Evolutionary conservation across 805 yeast genomes (phyloP).

Genomic region (Metschnikowia cubensis): DNA sequence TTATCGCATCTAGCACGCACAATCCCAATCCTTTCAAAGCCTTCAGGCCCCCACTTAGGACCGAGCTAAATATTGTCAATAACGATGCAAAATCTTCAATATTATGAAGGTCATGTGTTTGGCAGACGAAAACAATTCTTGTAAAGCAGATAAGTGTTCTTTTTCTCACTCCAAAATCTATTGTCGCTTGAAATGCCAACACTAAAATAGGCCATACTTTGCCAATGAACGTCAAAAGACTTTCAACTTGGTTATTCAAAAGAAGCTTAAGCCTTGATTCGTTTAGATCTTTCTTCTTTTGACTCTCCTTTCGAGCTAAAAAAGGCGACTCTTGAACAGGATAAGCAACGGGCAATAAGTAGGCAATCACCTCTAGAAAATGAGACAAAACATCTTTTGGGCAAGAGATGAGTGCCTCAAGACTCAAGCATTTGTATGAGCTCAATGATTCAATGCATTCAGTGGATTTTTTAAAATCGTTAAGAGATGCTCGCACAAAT

Average conservation of each 20-base stretch:
- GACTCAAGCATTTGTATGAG: conserved; percentile 31
- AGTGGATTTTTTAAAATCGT: conserved; percentile 42
- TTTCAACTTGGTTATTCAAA: conserved; percentile 15
- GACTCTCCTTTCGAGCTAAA: conserved; percentile 18
- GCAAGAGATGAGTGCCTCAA: conserved; percentile 69
- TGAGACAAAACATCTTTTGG: conserved; percentile 62
- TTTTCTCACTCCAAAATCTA: conserved; percentile 61
- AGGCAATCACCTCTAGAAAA: conserved; percentile 52
- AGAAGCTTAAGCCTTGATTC: conserved; percentile 29
- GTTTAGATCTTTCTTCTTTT: conserved; percentile 27
- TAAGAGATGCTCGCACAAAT: conserved; percentile 46
- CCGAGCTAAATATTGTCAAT: conserved; percentile 53
- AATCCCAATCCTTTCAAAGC: not conserved
- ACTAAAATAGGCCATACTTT: conserved; percentile 51
- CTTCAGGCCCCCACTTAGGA: conserved; percentile 52
- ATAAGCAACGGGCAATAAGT: conserved; percentile 51
- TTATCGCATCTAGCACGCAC: not conserved
- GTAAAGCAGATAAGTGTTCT: conserved; percentile 50
- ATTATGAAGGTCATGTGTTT: conserved; percentile 25
- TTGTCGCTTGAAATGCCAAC: conserved; percentile 67
- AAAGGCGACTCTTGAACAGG: conserved; percentile 29
- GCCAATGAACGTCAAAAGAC: conserved; percentile 36
- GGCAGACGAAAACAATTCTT: conserved; percentile 46
- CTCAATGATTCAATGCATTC: not conserved
- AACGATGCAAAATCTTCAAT: conserved; percentile 35